Evolutionary conservation across 2,329 filamentous ascomycete genomes (phyloP).

Genomic region (Calonectria pseudoturangicola): DNA sequence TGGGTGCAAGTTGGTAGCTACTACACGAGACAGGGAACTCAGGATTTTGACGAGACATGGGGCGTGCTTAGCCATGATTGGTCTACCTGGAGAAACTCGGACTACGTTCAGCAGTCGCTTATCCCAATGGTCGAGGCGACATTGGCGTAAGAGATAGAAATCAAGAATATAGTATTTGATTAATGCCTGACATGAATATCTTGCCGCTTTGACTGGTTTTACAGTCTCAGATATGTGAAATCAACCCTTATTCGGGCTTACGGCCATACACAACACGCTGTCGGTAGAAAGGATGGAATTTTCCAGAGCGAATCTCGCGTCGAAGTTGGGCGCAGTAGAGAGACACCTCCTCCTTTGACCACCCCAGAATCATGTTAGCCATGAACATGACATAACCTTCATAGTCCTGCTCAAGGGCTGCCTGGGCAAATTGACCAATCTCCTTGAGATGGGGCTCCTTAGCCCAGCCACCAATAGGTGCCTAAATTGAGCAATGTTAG

Average conservation of each 20-base stretch:
- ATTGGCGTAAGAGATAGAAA: slow-evolving; percentile 7
- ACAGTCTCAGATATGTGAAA: neutral
- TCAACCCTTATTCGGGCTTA: slow-evolving; percentile 43
- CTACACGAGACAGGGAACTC: slow-evolving; percentile 70
- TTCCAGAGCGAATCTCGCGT: slow-evolving; percentile 56
- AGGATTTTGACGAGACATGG: slow-evolving; percentile 76
- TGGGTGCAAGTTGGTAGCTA: slow-evolving; percentile 77
- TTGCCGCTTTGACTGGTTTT: too few relatives aligned
- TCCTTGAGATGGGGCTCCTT: slow-evolving; percentile 41
- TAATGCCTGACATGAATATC: neutral
- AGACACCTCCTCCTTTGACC: slow-evolving; percentile 59
- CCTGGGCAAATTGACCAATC: slow-evolving; percentile 54
- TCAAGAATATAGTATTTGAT: slow-evolving; percentile 2
- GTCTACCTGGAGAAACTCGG: slow-evolving; percentile 68
- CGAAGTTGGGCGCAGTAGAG: slow-evolving; percentile 60
- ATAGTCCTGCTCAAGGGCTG: slow-evolving; percentile 60
- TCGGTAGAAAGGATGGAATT: slow-evolving; percentile 55
- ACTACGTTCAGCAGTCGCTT: slow-evolving; percentile 62
- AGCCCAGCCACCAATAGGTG: slow-evolving; percentile 48
- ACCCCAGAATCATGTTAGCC: slow-evolving; percentile 59
- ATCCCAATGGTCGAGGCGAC: slow-evolving; percentile 61
- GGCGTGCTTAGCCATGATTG: slow-evolving; percentile 73
- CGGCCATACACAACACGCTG: slow-evolving; percentile 54
- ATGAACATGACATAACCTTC: slow-evolving; percentile 60
- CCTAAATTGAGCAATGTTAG: slow-evolving; percentile 22